Evolutionary conservation across 345 rosid species (phyloP), one percentile per base, ranked within the genome.

Genomic region (Pistacia atlantica): DNA sequence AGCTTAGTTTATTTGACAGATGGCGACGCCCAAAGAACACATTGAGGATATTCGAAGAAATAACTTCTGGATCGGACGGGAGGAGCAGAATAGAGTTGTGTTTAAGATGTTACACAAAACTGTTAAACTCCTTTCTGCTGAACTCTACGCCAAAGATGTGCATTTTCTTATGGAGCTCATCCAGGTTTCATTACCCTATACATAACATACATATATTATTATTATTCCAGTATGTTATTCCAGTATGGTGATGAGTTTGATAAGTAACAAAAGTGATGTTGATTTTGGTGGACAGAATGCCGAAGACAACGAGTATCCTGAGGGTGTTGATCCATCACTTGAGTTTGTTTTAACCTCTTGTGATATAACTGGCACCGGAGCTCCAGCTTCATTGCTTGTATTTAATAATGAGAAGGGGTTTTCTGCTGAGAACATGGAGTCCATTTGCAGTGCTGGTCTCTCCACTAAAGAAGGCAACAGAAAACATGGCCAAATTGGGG

Each of bases 81-180:
- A 74, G 12, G 76, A n/a, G 46, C 37, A 0, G 5, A 88, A 88
- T 70, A 91, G 89, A 0, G 35, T 87, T 61, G 86, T 64, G 86
- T 75, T 7, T 86, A 86, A 65, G 89, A 88, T 79, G 90, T 90
- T 63, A 13, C 91, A 90, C 57, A 87, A 87, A 5, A 91, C 97
- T 8, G 89, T 89, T 0, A 82, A 82, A 61, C 80, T 83, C 74
- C 91, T 92, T 20, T 89, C 97, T 0, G 97, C 87, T 58, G 94
- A 92, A 46, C 92, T 92, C 14, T 92, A 92, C 61, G 68, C 92
- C 1, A 92, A 89, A 37, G 93, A 89, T 76, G 90, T 87, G 5
- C 95, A 91, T 77, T 87, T 89, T 64, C 88, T 91, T n/a, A 89
- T 91, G 96, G 93, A 91, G 37, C 89, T 91, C 3, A 87, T 91